Base-by-base conservation (phyloP, 1,139 yeast species). In the Magnusiomyces magnusii region DNA sequence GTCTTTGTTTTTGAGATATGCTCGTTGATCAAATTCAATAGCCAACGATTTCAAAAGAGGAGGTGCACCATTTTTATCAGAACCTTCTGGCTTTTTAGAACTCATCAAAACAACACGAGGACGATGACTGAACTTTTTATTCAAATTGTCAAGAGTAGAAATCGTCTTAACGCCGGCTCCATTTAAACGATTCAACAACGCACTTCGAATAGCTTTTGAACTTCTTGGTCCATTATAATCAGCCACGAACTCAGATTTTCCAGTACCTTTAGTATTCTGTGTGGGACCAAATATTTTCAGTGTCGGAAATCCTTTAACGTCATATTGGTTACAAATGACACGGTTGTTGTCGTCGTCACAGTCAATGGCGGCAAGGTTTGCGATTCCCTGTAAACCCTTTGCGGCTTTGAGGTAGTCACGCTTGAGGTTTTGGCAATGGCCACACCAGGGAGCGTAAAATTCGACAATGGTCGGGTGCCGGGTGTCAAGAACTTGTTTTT, bases 381-480 rank as follows among this genome's bases (percentile, higher is more conserved):
- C 84, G 57, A 83, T 73, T 55, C 86, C 86, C 34, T 78, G 78
- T 15, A 87, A 74, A 50, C 75, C 73, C 58, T 80, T 81, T 15
- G 90, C 96, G 24, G 86, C 82, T 67, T 84, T 86, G 59, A 77
- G 76, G 70, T 78, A 86, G 1, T 82, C 80, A 56, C 93, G 90
- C 47, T 83, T 83, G 69, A 87, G 76, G 65, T 75, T 79, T 74
- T 85, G 83, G 75, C 95, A 87, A 75, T 87, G 89, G 24, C 89
- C 88, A 74, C 98, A 93, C 98, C 98, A 93, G 47, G 98, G 98
- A 2, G 98, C 98, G 71, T 93, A 93, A 70, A 92, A 93, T 73
- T 91, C 92, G 23, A 93, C 95, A 5, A 92, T 76, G 1, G 96
- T 75, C 2, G 96, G 86, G 66, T 89, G 87, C 70, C 90, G 89